phyloP scores from a whole-genome alignment of 2,329 filamentous ascomycete genomes.

The Fusarium continuum region DNA sequence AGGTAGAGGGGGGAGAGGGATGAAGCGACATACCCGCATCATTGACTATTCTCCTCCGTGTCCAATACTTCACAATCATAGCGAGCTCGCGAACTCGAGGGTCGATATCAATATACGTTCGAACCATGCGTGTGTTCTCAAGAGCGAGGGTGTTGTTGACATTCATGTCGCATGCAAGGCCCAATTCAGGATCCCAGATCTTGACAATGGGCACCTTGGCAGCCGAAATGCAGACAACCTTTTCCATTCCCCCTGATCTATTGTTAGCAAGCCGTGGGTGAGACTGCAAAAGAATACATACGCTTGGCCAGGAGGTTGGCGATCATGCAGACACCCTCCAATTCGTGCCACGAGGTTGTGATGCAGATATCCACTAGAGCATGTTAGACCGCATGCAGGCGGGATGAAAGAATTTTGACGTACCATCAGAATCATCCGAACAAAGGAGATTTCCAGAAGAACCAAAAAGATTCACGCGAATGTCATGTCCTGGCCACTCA shows the following conservation, averaged over 20 bases:
- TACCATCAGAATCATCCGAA: slow-evolving; percentile 95
- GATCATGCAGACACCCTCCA: slow-evolving; percentile 91
- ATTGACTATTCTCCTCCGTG: slow-evolving; percentile 89
- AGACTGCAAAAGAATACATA: slow-evolving; percentile 59
- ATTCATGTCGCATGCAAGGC: slow-evolving; percentile 95
- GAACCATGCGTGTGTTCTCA: slow-evolving; percentile 97
- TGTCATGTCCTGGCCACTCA: slow-evolving; percentile 90
- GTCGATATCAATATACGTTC: slow-evolving; percentile 94
- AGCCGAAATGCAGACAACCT: slow-evolving; percentile 91
- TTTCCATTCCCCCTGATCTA: slow-evolving; percentile 88
- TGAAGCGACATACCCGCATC: slow-evolving; percentile 81
- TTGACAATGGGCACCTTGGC: slow-evolving; percentile 99
- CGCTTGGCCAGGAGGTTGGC: slow-evolving; percentile 85
- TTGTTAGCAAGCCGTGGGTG: slow-evolving; percentile 45
- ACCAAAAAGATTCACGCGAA: slow-evolving; percentile 94
- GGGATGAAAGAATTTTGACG: slow-evolving; percentile 46
- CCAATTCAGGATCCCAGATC: slow-evolving; percentile 94
- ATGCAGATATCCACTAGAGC: slow-evolving; percentile 92
- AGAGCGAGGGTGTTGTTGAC: slow-evolving; percentile 96
- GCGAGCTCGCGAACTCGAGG: slow-evolving; percentile 88
- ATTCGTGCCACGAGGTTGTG: slow-evolving; percentile 85
- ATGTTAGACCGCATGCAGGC: slow-evolving; percentile 18
- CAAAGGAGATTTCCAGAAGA: slow-evolving; percentile 95
- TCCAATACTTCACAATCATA: slow-evolving; percentile 99
- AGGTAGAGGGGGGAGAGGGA: background rate